phyloP scores from a whole-genome alignment of 257 asterid genomes.

The Datura wrightii region DNA sequence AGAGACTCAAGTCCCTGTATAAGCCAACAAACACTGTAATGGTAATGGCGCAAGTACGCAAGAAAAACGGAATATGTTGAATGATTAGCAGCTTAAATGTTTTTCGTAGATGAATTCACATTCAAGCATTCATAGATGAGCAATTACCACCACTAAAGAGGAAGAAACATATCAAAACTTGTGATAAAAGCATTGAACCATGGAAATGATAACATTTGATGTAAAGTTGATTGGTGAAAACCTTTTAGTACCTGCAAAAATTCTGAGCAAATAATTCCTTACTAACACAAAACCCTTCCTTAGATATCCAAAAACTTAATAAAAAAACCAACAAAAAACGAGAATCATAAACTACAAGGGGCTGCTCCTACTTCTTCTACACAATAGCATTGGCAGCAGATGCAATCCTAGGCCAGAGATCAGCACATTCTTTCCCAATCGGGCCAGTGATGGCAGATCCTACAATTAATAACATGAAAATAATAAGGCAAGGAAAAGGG shows the following conservation, averaged over 20 bases:
- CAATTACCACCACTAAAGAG: neutral
- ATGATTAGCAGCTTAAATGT: no score
- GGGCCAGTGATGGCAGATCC: slow-evolving; percentile 67
- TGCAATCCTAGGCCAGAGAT: slow-evolving; percentile 68
- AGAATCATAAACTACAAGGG: neutral
- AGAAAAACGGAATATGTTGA: no score
- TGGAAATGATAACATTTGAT: neutral
- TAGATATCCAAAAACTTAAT: slow-evolving; percentile 12
- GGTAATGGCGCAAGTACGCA: no score
- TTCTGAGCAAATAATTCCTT: neutral
- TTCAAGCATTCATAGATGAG: neutral
- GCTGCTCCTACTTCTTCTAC: slow-evolving; percentile 27
- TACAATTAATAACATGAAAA: neutral
- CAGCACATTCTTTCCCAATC: slow-evolving; percentile 63
- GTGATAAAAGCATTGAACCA: neutral
- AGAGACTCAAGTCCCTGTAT: no score
- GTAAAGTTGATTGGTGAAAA: neutral
- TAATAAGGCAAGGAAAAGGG: neutral
- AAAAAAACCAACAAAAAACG: neutral
- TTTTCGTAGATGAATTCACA: neutral
- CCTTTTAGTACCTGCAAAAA: neutral
- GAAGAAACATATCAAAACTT: neutral
- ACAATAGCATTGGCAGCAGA: slow-evolving; percentile 69
- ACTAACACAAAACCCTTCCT: neutral
- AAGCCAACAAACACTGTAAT: no score